A percentile compares a stretch with the other conserved stretches of the same genome.
Conservation (phyloP, 495 filamentous ascomycete genomes). For the Podospora conica region DNA sequence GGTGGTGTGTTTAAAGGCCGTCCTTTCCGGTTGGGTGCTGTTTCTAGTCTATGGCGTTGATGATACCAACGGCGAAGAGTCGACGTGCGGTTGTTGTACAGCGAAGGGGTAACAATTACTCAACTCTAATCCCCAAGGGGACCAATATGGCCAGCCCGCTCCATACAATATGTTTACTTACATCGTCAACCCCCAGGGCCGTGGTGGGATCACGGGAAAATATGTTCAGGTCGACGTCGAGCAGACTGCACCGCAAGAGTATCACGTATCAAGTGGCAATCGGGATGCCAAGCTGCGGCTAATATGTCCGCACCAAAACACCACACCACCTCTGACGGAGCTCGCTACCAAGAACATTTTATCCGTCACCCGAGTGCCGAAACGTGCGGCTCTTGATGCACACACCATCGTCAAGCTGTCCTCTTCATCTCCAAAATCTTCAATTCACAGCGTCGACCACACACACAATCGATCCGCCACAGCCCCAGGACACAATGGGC, state of each 20-base stretch:
- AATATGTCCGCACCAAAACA: neutral
- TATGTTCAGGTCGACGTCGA: too few relatives aligned
- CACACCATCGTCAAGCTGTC: neutral
- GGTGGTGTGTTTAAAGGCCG: neutral
- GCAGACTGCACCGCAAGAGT: neutral
- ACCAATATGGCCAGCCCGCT: too few relatives aligned
- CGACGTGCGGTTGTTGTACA: too few relatives aligned
- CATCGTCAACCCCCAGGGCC: too few relatives aligned
- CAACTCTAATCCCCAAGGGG: too few relatives aligned
- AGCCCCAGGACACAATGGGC: neutral
- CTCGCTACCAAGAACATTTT: neutral
- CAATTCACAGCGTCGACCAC: neutral
- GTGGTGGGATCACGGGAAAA: too few relatives aligned
- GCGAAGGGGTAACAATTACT: too few relatives aligned
- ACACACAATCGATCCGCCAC: neutral
- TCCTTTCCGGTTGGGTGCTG: neutral
- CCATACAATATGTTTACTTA: too few relatives aligned
- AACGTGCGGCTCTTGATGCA: neutral
- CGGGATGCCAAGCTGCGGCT: neutral
- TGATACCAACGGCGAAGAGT: neutral
- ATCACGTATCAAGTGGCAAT: neutral
- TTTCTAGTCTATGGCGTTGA: neutral
- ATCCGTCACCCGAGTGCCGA: neutral
- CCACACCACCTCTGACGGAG: neutral
- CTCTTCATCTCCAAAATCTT: neutral